phyloP scores from a whole-genome alignment of 1,284 basidiomycete species.

The Fistulinella cinereoalba region DNA sequence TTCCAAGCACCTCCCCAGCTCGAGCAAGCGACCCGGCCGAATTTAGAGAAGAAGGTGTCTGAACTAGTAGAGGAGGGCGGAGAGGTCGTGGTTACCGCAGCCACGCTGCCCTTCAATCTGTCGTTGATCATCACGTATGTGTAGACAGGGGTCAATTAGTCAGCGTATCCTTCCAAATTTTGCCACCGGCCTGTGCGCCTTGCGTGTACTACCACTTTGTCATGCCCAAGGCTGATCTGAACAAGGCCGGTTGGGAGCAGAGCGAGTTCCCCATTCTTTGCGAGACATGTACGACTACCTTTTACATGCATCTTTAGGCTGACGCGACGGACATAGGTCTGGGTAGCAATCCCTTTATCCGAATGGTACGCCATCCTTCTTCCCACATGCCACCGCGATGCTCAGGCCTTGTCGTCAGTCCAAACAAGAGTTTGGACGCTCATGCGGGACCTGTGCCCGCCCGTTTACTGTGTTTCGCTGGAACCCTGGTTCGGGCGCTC shows the following conservation, averaged over 20 bases:
- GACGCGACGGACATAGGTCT: slow-evolving; percentile 54
- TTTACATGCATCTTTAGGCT: slow-evolving; percentile 6
- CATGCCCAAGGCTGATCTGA: slow-evolving; percentile 80
- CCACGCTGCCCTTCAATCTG: slow-evolving; percentile 83
- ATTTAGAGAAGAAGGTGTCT: slow-evolving; percentile 80
- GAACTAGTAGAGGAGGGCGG: slow-evolving; percentile 78
- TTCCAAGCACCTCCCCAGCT: slow-evolving; percentile 91
- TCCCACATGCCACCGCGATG: not conserved
- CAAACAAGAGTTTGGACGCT: slow-evolving; percentile 93
- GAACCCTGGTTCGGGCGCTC: slow-evolving; percentile 92
- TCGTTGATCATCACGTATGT: slow-evolving; percentile 65
- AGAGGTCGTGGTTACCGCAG: slow-evolving; percentile 86
- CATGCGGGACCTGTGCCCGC: slow-evolving; percentile 93
- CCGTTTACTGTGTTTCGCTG: slow-evolving; percentile 98
- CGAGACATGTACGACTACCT: slow-evolving; percentile 74
- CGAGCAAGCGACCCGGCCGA: slow-evolving; percentile 82
- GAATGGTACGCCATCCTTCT: slow-evolving; percentile 67
- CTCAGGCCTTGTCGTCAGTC: slow-evolving; percentile 52
- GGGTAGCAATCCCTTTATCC: slow-evolving; percentile 83
- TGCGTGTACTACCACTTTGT: slow-evolving; percentile 1
- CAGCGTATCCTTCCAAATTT: slow-evolving; percentile 19
- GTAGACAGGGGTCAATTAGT: slow-evolving; percentile 33
- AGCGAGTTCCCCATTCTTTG: slow-evolving; percentile 89
- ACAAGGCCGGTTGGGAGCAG: slow-evolving; percentile 90
- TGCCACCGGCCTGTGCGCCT: not conserved